Evolutionary conservation across 1,284 basidiomycete species (phyloP), one percentile per base, ranked within the genome.

Genomic region (Apiotrichum sp.): DNA sequence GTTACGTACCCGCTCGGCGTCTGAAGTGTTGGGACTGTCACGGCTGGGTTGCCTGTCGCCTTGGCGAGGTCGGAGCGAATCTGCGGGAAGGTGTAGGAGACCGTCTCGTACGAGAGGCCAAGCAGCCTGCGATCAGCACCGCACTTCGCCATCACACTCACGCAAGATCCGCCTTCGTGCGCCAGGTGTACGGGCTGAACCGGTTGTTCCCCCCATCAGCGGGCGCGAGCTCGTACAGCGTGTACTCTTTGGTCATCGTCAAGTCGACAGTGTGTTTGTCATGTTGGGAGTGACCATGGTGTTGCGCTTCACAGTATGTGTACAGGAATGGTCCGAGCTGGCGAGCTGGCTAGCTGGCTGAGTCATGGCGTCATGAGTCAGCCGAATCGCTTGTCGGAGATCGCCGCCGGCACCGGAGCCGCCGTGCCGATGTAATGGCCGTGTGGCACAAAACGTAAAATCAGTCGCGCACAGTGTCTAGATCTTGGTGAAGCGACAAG

Each of bases 1-100:
- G 62, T 65, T 10, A 65, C 61, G 33, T 58, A 64, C 5, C 56
- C 65, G 13, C 47, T 50, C 6, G 4, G 46, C 9, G 57, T 39
- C 35, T 65, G 53, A 22, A 70, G 57, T 13, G 66, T 68, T 1
- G 68, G 68, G n/a, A 68, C 66, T 0, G 65, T 64, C 29, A 70
- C 60, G 3, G 58, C 54, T 10, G 58, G 47, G 55, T 66, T 63
- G 47, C 62, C 62, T 4, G 62, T 64, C 14, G 50, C 50, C 39
- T 62, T 46, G n/a, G 61, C 62, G n/a, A 70, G 59, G 16, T 67
- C 62, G 4, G 54, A 49, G 39, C 65, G 57, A 55, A 70, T 64
- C 46, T 62, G 57, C 41, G 45, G 43, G 53, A 70, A 70, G 0
- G 62, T 62, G 45, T 59, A 58, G 41, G 47, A 41, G 6, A 33